Base-by-base conservation (phyloP, 2,329 filamentous ascomycete species). In the Periconia digitata region DNA sequence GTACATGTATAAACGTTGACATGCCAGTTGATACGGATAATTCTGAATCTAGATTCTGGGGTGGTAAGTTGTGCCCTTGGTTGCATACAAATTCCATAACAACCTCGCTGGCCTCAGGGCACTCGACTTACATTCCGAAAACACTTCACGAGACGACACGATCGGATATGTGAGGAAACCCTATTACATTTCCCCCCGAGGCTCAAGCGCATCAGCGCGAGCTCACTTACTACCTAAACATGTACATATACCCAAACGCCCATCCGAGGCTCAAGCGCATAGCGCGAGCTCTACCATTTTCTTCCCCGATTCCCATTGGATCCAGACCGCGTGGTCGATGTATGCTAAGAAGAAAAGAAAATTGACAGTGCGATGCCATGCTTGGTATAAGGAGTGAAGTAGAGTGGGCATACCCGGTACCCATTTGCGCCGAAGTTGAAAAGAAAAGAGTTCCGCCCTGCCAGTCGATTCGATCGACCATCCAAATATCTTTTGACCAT, bases 231-330 rank as follows among this genome's bases (percentile, higher is more conserved):
- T 13, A 32, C 12, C 27, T 32, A 32, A 10, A 10, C 10, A 32
- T 32, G 27, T 12, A 27, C 24, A 27, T 27, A 12, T 32, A 32
- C n/a, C 12, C 27, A 2, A 48, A 51, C 49, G 43, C 46, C 44
- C 44, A n/a, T n/a, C 46, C 10, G 12, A 43, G 41, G 52, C 49
- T 54, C 49, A 42, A 55, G 49, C 47, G 53, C 53, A 41, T 55
- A 27, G 47, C 49, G 53, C 53, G 45, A 52, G 47, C 53, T 50
- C 44, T 44, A 23, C 22, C 32, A 24, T 23, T 35, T n/a, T 32
- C 4, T 32, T 15, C 27, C 4, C 4, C 27, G 10, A 10, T 32
- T 27, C 24, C 24, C 24, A 7, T 32, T 10, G 10, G 10, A 15
- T 32, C 27, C 4, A 32, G 3, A 32, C 10, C 27, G 12, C 10